Base-by-base conservation (phyloP, 768 basidiomycete species). In the Leccinum arenicola region DNA sequence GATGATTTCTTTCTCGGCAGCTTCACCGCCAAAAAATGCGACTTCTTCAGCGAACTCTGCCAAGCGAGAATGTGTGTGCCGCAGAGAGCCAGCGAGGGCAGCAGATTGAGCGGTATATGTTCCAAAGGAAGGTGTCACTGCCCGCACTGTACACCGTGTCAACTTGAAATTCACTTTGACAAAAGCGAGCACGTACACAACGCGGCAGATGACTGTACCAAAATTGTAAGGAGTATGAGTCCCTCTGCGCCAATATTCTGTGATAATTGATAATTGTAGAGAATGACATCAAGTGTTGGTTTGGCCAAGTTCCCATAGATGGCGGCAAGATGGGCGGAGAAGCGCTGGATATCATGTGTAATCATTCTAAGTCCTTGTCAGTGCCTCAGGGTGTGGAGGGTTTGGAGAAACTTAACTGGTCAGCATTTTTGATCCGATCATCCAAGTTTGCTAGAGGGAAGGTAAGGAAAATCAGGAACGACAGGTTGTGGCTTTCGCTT, bases 221-320 rank as follows among this genome's bases (percentile, higher is more conserved):
- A 73, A 43, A 95, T 73, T 1, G 92, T 95, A 33, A 98, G 78
- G 19, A 89, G 78, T 23, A 96, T 75, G 14, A 97, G 79, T 31
- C 93, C 94, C 71, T 98, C 96, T 4, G 94, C 95, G 15, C 96
- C 96, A 33, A 98, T 93, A 65, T 95, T 97, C 64, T 87, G 86
- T 6, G 93, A 91, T 7, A 98, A 80, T 70, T 98, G 95, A 64
- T 93, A 95, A 74, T 98, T 98, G 76, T 98, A 98, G 11, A 98
- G 77, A 50, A 96, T 92, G 50, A 91, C 89, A 67, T 98, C 96
- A 38, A 97, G 81, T 15, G 89, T 80, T 7, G 96, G 96, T 74
- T 98, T 98, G 27, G 95, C 95, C 40, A 98, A 76, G 71, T 98
- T 98, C 15, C 87, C 84, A 73, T 98, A 98, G 36, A 98, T 95